Conservation (phyloP, 371 early-diverging fungal species). For the Mortierella sp. region DNA sequence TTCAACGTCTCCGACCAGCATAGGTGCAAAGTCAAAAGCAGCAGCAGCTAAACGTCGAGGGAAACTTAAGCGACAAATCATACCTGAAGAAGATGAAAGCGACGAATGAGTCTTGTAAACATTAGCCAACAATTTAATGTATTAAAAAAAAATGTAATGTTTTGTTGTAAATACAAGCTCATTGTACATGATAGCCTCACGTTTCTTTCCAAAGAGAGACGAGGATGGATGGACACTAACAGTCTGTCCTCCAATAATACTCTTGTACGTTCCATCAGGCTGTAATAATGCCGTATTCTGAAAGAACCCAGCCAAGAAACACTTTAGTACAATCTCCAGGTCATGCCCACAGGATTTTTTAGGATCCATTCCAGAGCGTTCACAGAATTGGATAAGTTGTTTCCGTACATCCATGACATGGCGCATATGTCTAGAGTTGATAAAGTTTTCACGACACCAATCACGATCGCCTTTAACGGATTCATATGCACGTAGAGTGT, state of each 20-base stretch:
- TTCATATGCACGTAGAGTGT: conserved; percentile 81
- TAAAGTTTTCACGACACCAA: conserved; percentile 95
- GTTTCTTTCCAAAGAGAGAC: conserved; percentile 83
- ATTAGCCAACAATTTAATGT: conserved; percentile 3
- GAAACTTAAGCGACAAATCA: conserved; percentile 16
- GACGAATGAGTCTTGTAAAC: conserved; percentile 15
- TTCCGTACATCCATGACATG: conserved; percentile 91
- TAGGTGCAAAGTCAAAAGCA: conserved; percentile 8
- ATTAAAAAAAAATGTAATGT: conserved; percentile 73
- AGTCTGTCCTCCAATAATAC: conserved; percentile 77
- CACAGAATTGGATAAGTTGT: conserved; percentile 85
- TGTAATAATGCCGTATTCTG: conserved; percentile 90
- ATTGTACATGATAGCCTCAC: conserved; percentile 90
- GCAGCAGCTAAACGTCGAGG: conserved; percentile 22
- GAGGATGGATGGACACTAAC: conserved; percentile 93
- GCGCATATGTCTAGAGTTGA: conserved; percentile 86
- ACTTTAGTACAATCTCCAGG: conserved; percentile 80
- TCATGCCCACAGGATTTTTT: conserved; percentile 76
- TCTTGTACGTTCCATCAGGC: conserved; percentile 90
- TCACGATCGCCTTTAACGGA: conserved; percentile 79
- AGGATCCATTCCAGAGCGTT: conserved; percentile 75
- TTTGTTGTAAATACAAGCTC: conserved; percentile 94
- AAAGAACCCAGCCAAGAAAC: conserved; percentile 93
- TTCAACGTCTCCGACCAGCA: conserved; percentile 18
- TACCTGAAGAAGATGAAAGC: conserved; percentile 30